Percentiles rank a stretch among this genome's conserved stretches.
Conservation (phyloP, 1,284 basidiomycete species). For the Ceratorhiza oryzae-sativae region DNA sequence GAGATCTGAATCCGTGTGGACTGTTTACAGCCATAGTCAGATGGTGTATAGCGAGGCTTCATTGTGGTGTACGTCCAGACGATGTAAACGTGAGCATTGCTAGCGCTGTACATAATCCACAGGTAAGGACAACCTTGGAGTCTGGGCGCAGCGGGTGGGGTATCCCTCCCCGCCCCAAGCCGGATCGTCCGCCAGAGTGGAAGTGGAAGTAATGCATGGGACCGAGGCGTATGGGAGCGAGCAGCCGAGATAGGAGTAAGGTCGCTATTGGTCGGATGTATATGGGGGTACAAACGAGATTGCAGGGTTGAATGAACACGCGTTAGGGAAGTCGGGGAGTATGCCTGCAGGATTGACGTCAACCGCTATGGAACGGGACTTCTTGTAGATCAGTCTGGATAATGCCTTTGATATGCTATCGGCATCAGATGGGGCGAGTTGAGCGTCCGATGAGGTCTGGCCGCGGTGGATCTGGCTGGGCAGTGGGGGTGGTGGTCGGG, state of each 20-base stretch:
- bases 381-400: constrained; percentile 33
- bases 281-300: constrained; percentile 29
- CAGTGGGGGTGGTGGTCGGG: constrained; percentile 15
- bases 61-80: neutral
- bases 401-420: constrained; percentile 32
- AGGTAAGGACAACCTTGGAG: constrained; percentile 21
- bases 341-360: constrained; percentile 40
- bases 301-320: constrained; percentile 34
- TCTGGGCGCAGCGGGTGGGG: constrained; percentile 1
- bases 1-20: constrained; percentile 13
- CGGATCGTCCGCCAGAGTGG: neutral
- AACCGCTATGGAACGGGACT: constrained; percentile 10
- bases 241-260: constrained; percentile 33
- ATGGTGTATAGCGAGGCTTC: constrained; percentile 7
- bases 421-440: constrained; percentile 11
- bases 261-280: constrained; percentile 5
- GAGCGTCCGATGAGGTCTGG: neutral
- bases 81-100: constrained; percentile 6
- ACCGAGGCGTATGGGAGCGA: constrained; percentile 5
- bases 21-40: constrained; percentile 25
- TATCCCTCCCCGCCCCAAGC: neutral
- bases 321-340: constrained; percentile 33
- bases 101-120: constrained; percentile 31
- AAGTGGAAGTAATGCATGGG: neutral
- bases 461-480: neutral